These are phyloP conservation scores for Orbilia oligospora DNA, from an alignment of 2,329 filamentous ascomycete genomes.

Conservation along the genomic window DNA sequence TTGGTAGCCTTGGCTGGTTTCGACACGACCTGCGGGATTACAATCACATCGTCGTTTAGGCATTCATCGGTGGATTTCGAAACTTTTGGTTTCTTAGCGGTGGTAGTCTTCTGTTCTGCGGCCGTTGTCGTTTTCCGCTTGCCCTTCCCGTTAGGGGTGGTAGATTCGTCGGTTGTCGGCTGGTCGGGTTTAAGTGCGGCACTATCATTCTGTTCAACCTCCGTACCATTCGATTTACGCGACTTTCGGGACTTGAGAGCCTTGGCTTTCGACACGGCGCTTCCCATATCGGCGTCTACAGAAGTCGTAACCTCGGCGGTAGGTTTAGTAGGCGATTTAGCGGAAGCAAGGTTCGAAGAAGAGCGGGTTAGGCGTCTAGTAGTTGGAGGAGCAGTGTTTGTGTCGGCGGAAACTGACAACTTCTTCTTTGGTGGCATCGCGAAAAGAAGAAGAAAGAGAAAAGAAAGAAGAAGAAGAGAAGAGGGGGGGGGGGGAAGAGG, in stretches of 20 bases:
- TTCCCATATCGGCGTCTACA: slow-evolving; percentile 51
- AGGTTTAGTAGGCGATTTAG: slow-evolving; percentile 8
- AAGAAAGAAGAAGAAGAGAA: background rate
- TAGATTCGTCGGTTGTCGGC: slow-evolving; percentile 36
- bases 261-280: slow-evolving; percentile 48
- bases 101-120: slow-evolving; percentile 22
- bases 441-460: background rate
- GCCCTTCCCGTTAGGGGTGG: slow-evolving; percentile 24
- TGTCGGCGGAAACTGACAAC: slow-evolving; percentile 28
- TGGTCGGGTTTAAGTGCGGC: slow-evolving; percentile 34
- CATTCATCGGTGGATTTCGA: slow-evolving; percentile 32
- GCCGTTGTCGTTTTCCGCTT: slow-evolving; percentile 41
- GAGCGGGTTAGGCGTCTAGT: slow-evolving; percentile 45
- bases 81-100: slow-evolving; percentile 46
- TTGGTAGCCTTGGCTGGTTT: slow-evolving; percentile 18
- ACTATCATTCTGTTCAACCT: slow-evolving; percentile 20
- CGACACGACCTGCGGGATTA: background rate
- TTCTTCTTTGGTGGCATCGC: slow-evolving; percentile 60
- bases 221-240: slow-evolving; percentile 48
- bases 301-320: slow-evolving; percentile 14
- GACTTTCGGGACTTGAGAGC: slow-evolving; percentile 44
- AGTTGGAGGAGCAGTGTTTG: slow-evolving; percentile 20
- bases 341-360: slow-evolving; percentile 9
- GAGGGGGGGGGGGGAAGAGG: slow-evolving; percentile 1
- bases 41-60: background rate